Base-by-base conservation (phyloP, 495 filamentous ascomycete genomes). In the Penicillium malachiteum region DNA sequence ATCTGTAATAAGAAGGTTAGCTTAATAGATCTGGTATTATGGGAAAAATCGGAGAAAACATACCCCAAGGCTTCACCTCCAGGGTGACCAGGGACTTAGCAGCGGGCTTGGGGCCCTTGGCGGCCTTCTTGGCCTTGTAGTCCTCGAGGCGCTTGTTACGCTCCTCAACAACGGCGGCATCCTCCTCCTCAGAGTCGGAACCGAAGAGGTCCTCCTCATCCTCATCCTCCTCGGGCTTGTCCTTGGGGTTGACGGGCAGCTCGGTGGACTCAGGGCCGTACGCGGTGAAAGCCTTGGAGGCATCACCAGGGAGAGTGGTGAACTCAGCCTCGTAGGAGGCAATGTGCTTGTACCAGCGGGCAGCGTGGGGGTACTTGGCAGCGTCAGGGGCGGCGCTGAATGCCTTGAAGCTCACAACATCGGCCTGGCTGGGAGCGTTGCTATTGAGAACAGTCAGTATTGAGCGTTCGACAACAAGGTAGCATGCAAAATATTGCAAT, bases 61-160 rank as follows among this genome's bases (percentile, higher is more conserved):
- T 87, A 96, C 95, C 94, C 94, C 94, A 98, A 56, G 94, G 95
- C 84, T 98, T 98, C 55, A 98, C 91, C 64, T 97, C 93, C 57
- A 98, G 61, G 42, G 91, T 97, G 64, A 97, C 93, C 49, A 97
- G 76, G 38, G 92, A 96, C 85, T 98, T 98, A 63, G 94, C 94
- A 52, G 84, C 86, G 62, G 84, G 80, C 89, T 97, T 97, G 63
- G 81, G 74, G 35, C 58, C 58, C 83, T 96, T 96, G 69, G 77
- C 81, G 67, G 87, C 92, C 88, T 98, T 97, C 86, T 98, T 98
- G 79, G 89, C 89, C 76, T 86, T 87, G 84, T 98, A 98, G 69
- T 91, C 95, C 48, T 83, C 92, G 52, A 98, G 81, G 67, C 91
- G 85, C 78, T 88, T 87, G 74, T 92, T 90, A 69, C 89, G 90